Evolutionary conservation across 305 asterid genomes (phyloP), one percentile per base, ranked within the genome.

Genomic region (Petunia hybrid): DNA sequence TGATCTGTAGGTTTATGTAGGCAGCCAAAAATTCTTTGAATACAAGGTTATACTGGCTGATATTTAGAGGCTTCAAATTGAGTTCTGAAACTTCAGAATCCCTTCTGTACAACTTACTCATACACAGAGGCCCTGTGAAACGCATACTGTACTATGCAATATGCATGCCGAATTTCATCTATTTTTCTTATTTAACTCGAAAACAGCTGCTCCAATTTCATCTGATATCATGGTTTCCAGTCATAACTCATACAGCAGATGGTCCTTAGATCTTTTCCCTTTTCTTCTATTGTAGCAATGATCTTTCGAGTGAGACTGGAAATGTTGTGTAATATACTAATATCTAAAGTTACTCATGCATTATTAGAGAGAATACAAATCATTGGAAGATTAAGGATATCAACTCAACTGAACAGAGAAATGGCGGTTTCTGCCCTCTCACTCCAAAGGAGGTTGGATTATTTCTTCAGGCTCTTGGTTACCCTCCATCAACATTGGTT

Each of bases 401-500:
- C 69, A 90, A 95, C 83, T 88, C 99, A 66, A 91, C 94, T 2
- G 98, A 94, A 78, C 98, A 95, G 88, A 87, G 99, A 89, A 84
- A 88, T 46, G 91, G 88, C 77, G 98, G 99, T 76, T 89, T 91
- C 62, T 95, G 98, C 85, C 99, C 99, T 61, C 87, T 95, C 83
- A 95, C 98, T 53, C 99, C 99, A 76, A 94, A 92, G 88, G 99
- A 95, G 84, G 97, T 94, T 42, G 98, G 98, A 66, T 78, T 91
- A 78, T 91, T 95, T 92, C 97, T 95, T 83, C 89, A 91, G 77
- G 96, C 97, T 84, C 91, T 91, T 79, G 97, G 97, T 83, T 95
- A 90, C 85, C 94, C 94, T 80, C 82, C 87, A 5, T 91, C 97
- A 63, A 91, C 97, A 65, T 83, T 91, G 85, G 89, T 95, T 80